Conservation (phyloP, 2,329 filamentous ascomycete species). For the Escovopsis sp. region DNA sequence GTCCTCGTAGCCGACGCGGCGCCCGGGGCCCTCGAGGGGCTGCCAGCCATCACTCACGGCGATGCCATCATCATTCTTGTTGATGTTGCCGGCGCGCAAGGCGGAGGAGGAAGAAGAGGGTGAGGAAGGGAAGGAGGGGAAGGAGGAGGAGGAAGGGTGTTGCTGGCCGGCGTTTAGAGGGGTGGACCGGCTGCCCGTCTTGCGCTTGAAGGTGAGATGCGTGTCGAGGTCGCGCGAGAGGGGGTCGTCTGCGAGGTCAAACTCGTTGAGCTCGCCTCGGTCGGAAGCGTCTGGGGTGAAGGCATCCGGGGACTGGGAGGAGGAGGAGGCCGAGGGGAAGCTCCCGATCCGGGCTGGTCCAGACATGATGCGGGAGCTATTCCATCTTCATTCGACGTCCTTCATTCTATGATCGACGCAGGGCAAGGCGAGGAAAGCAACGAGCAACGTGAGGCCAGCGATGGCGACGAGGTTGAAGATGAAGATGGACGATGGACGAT, state of each 20-base stretch:
- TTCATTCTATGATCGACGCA: neutral
- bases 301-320: conserved; percentile 14
- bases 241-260: conserved; percentile 35
- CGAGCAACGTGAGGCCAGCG: no score
- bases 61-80: no score
- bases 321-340: conserved; percentile 21
- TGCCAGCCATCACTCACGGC: conserved; percentile 82
- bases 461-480: no score
- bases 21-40: conserved; percentile 74
- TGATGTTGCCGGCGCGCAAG: no score
- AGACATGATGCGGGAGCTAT: conserved; percentile 26
- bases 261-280: conserved; percentile 32
- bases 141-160: conserved; percentile 1
- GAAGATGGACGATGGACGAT: no score
- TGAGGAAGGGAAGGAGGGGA: conserved; percentile 2
- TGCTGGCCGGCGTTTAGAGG: neutral
- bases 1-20: conserved; percentile 88
- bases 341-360: conserved; percentile 20
- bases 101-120: neutral
- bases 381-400: conserved; percentile 16
- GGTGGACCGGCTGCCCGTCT: conserved; percentile 24
- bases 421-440: no score
- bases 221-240: conserved; percentile 33
- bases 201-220: conserved; percentile 57
- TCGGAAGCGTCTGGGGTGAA: conserved; percentile 15